Conservation (phyloP, 768 basidiomycete species). For the Leccinum obscurum region DNA sequence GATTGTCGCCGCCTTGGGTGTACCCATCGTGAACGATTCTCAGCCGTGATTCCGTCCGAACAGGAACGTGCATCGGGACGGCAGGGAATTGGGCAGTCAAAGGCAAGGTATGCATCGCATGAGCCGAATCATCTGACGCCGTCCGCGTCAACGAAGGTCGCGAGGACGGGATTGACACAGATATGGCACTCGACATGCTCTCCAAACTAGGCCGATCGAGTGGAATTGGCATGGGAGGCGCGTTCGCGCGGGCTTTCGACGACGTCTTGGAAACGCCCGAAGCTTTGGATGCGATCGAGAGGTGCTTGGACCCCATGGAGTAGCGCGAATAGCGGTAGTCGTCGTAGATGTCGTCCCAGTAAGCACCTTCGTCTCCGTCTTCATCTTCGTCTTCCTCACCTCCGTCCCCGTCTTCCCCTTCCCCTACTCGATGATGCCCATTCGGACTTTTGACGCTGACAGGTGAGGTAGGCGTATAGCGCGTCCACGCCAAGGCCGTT, state of each 20-base stretch:
- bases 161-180: conserved; percentile 14
- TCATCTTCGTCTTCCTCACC: conserved; percentile 19
- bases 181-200: conserved; percentile 22
- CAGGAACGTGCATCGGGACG: conserved; percentile 31
- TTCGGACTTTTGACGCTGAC: conserved; percentile 5
- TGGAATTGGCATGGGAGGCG: conserved; percentile 30
- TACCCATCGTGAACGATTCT: conserved; percentile 30
- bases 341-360: conserved; percentile 84
- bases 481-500: conserved; percentile 29
- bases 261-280: conserved; percentile 28
- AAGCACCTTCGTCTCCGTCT: conserved; percentile 34
- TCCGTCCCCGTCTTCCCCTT: conserved; percentile 13
- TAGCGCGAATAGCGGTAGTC: conserved; percentile 73
- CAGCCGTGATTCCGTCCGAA: conserved; percentile 33
- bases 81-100: conserved; percentile 33
- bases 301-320: conserved; percentile 44
- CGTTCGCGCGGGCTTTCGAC: conserved; percentile 23
- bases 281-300: conserved; percentile 22
- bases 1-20: conserved; percentile 20
- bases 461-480: conserved; percentile 30
- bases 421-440: background rate
- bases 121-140: conserved; percentile 26
- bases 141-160: conserved; percentile 24
- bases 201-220: conserved; percentile 29
- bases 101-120: conserved; percentile 19